Percentiles rank a stretch among this genome's conserved stretches.
phyloP scores from a whole-genome alignment of 1,284 basidiomycete species.

The Pterulicium gracile region DNA sequence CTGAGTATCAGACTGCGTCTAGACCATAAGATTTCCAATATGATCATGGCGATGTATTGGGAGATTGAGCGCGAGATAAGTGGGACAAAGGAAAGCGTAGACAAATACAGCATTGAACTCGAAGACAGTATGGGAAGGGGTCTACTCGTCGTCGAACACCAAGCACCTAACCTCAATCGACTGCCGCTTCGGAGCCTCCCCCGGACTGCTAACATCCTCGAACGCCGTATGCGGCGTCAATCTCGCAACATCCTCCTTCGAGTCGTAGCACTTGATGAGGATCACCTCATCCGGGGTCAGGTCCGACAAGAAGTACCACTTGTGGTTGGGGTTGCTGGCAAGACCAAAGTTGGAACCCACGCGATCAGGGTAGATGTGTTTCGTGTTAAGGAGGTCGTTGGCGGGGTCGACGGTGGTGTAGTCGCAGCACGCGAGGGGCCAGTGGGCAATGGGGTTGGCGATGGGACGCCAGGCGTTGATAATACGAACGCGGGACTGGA shows the following conservation, averaged over 20 bases:
- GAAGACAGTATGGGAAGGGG: too few species aligned
- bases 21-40: too few species aligned
- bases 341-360: slow-evolving; percentile 52
- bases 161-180: slow-evolving; percentile 30
- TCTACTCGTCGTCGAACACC: slow-evolving; percentile 17
- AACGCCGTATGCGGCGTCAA: slow-evolving; percentile 30
- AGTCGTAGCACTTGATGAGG: slow-evolving; percentile 45
- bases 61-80: too few species aligned
- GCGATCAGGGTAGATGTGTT: slow-evolving; percentile 40
- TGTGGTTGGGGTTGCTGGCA: slow-evolving; percentile 38
- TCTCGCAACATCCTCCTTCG: slow-evolving; percentile 10
- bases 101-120: too few species aligned
- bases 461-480: slow-evolving; percentile 49
- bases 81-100: too few species aligned
- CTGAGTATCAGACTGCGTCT: too few species aligned
- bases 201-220: slow-evolving; percentile 24
- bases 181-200: slow-evolving; percentile 28
- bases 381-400: slow-evolving; percentile 36
- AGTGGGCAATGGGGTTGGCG: slow-evolving; percentile 29
- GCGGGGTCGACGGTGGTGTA: slow-evolving; percentile 37
- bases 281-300: slow-evolving; percentile 54
- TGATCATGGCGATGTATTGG: too few species aligned
- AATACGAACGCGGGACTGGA: slow-evolving; percentile 33
- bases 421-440: slow-evolving; percentile 36
- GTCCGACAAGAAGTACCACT: slow-evolving; percentile 55